Percentiles rank a stretch among this genome's conserved stretches.
phyloP scores from a whole-genome alignment of 2,329 filamentous ascomycete genomes.

The Apiospora kogelbergensis region DNA sequence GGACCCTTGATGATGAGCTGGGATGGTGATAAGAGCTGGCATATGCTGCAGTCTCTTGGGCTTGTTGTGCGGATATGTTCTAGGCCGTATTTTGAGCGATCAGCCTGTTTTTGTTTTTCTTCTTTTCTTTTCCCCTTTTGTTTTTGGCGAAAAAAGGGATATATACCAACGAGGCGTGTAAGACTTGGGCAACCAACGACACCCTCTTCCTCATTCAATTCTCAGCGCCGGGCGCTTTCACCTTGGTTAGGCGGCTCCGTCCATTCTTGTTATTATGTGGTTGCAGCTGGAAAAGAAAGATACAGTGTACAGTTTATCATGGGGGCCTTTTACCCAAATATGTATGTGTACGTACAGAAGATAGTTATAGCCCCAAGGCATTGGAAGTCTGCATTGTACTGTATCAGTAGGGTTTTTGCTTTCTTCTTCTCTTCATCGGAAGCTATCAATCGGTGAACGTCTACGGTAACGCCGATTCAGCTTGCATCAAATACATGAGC shows the following conservation, averaged over 20 bases:
- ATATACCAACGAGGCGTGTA: background rate
- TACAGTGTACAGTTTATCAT: background rate
- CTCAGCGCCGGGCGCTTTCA: background rate
- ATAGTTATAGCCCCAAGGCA: background rate
- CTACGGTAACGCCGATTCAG: background rate
- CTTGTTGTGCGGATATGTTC: background rate
- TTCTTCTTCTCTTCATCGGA: background rate
- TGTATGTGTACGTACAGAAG: background rate
- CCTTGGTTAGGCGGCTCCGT: background rate
- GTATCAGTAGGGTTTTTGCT: background rate
- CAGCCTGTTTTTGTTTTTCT: background rate
- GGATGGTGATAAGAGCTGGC: background rate
- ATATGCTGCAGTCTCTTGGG: background rate
- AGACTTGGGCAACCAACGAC: conserved; percentile 1
- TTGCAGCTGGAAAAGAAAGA: background rate
- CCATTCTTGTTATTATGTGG: background rate
- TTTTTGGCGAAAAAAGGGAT: background rate
- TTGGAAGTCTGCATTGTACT: background rate
- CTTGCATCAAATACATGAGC: background rate
- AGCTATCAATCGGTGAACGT: background rate
- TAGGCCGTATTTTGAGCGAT: background rate
- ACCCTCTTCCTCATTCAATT: background rate
- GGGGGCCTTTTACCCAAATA: too few species aligned
- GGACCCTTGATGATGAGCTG: background rate
- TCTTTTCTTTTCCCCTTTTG: background rate